These are phyloP conservation scores for Porodaedalea pini DNA, from an alignment of 1,284 basidiomycete species.

Conservation along the genomic window DNA sequence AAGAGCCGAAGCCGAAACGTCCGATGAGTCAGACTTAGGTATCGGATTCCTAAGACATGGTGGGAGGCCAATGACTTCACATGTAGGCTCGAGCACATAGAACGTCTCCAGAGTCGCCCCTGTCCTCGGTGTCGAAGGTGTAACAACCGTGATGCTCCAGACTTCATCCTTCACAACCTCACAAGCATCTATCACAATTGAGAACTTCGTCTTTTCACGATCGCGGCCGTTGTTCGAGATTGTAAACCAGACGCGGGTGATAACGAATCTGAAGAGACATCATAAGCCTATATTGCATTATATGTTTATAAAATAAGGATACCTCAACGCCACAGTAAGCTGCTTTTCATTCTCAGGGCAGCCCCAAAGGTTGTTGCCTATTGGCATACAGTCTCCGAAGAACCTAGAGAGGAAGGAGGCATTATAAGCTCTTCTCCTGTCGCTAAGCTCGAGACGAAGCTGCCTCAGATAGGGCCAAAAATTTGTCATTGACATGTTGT, in stretches of 20 bases:
- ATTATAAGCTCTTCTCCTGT: slow-evolving; percentile 38
- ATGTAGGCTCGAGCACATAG: slow-evolving; percentile 62
- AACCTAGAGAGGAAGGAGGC: slow-evolving; percentile 46
- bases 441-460: slow-evolving; percentile 42
- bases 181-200: slow-evolving; percentile 40
- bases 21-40: not conserved
- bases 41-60: not conserved
- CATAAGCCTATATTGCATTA: slow-evolving; percentile 1
- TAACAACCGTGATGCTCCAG: slow-evolving; percentile 48
- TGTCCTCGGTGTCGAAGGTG: not conserved
- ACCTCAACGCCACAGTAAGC: slow-evolving; percentile 55
- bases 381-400: slow-evolving; percentile 31
- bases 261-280: slow-evolving; percentile 45
- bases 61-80: slow-evolving; percentile 59
- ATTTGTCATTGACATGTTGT: slow-evolving; percentile 49
- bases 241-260: slow-evolving; percentile 60
- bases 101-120: slow-evolving; percentile 31
- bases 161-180: slow-evolving; percentile 54
- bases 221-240: slow-evolving; percentile 40
- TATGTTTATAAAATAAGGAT: not conserved
- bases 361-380: slow-evolving; percentile 51
- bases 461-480: slow-evolving; percentile 64
- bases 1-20: slow-evolving; percentile 9
- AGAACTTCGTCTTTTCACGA: slow-evolving; percentile 33
- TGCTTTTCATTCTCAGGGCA: slow-evolving; percentile 58